Base-by-base conservation (phyloP, 306 rosid genomes). In the Elaeagnus macrophylla region DNA sequence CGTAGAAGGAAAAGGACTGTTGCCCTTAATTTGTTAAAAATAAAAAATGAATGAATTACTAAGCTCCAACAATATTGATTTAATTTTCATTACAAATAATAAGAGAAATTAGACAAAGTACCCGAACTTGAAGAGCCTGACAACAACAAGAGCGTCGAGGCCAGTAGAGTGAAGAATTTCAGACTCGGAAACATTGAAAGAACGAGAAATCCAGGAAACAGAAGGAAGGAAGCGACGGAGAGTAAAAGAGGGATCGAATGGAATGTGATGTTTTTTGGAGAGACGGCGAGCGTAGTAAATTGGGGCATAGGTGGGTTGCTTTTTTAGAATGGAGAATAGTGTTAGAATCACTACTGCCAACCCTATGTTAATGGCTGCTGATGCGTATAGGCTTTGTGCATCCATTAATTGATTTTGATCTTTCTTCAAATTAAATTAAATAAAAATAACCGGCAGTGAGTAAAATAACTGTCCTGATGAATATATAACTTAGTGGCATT, bases 111-210 rank as follows among this genome's bases (percentile, higher is more conserved):
- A 25, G 9, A 41, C 13, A 9, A 41, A 12, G 1, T 11, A 86
- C 97, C 95, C 83, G 55, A 86, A 71, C 62, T 91, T 91, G 70
- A 86, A 82, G 79, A 91, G 93, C 43, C 86, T 76, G 53, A 91
- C 73, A 72, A 84, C 53, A 56, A 82, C 77, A 11, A 91, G 83
- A 55, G 96, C 89, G 39, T 84, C 97, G 19, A 91, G 96, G 57
- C 94, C 97, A 48, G 70, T 61, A 32, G 70, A 48, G 11, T 70
- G 48, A 13, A 91, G 54, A 36, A 91, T 78, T 37, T 91, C 68
- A n/a, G 74, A 77, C 65, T 86, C 94, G 0, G 89, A 71, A 43
- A 82, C 75, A 17, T 61, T 76, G 7, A 66, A 68, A 36, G 96
- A 77, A 20, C 75, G 67, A 46, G 77, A 50, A 65, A 86, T 78